phyloP scores from a whole-genome alignment of 1,284 basidiomycete species.

The Ustilago trichophora region DNA sequence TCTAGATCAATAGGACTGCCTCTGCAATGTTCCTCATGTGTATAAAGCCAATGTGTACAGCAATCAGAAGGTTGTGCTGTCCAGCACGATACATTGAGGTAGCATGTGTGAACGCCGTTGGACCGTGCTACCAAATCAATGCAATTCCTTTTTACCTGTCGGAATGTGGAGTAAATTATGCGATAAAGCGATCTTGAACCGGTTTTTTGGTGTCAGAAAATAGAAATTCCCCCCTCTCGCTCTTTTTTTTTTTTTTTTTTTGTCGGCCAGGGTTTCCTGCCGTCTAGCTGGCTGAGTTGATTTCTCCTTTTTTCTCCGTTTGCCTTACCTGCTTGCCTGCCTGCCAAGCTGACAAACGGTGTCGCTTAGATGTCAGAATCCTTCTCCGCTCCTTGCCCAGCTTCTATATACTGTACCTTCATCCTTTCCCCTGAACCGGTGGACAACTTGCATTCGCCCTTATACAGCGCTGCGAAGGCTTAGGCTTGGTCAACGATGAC shows the following conservation, averaged over 20 bases:
- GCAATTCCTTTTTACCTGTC: neutral
- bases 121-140: too few species aligned
- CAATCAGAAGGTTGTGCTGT: too few species aligned
- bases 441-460: too few species aligned
- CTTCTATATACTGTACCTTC: too few species aligned
- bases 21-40: too few species aligned
- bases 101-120: too few species aligned
- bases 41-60: too few species aligned
- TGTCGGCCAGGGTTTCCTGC: slow-evolving; percentile 6
- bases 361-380: neutral
- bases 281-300: neutral
- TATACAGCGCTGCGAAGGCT: too few species aligned
- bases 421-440: too few species aligned
- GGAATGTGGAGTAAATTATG: slow-evolving; percentile 7
- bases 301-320: neutral
- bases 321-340: neutral
- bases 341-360: slow-evolving; percentile 10
- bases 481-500: neutral
- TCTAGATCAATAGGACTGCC: slow-evolving; percentile 7
- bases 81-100: too few species aligned
- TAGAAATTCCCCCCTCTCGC: neutral
- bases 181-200: neutral
- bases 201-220: neutral
- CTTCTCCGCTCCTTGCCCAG: too few species aligned
- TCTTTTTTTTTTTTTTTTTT: neutral